phyloP scores from a whole-genome alignment of 176 grass and related monocot genomes.

The Oryza meridionalis region DNA sequence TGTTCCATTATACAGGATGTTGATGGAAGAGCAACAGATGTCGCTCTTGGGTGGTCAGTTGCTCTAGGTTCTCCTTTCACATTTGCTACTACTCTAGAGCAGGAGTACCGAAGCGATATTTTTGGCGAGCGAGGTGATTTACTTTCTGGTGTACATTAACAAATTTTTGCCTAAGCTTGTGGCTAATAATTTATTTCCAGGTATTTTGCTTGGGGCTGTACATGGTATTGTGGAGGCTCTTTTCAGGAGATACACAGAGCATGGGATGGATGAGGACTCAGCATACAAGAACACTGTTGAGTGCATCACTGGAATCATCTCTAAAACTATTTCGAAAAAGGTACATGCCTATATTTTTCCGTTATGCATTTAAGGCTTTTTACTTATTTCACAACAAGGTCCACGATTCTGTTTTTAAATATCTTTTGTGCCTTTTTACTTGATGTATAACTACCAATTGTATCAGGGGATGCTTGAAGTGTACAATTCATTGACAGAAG shows the following conservation, averaged over 20 bases:
- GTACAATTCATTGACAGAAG: slow-evolving; percentile 69
- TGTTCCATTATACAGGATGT: slow-evolving; percentile 60
- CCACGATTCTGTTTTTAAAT: not conserved
- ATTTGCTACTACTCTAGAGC: slow-evolving; percentile 78
- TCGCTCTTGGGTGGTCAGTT: slow-evolving; percentile 89
- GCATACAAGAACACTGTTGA: slow-evolving; percentile 84
- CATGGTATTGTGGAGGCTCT: slow-evolving; percentile 79
- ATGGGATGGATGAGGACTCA: slow-evolving; percentile 70
- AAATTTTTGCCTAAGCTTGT: not conserved
- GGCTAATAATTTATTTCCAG: slow-evolving; percentile 34
- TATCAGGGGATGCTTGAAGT: slow-evolving; percentile 77
- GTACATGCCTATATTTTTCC: slow-evolving; percentile 25
- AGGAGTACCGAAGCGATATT: slow-evolving; percentile 81
- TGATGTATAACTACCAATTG: not conserved
- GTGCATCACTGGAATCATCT: slow-evolving; percentile 79
- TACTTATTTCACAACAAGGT: slow-evolving; percentile 57
- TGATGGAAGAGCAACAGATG: slow-evolving; percentile 77
- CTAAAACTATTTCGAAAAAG: slow-evolving; percentile 77
- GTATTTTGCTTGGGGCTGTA: slow-evolving; percentile 82
- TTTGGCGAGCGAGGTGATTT: slow-evolving; percentile 56
- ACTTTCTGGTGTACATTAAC: not conserved
- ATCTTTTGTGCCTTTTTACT: not conserved
- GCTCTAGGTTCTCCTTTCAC: slow-evolving; percentile 88
- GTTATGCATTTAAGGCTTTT: not conserved
- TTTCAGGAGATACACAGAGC: slow-evolving; percentile 78